Evolutionary conservation across 768 basidiomycete species (phyloP).

Genomic region (Thelephora ganbajun): DNA sequence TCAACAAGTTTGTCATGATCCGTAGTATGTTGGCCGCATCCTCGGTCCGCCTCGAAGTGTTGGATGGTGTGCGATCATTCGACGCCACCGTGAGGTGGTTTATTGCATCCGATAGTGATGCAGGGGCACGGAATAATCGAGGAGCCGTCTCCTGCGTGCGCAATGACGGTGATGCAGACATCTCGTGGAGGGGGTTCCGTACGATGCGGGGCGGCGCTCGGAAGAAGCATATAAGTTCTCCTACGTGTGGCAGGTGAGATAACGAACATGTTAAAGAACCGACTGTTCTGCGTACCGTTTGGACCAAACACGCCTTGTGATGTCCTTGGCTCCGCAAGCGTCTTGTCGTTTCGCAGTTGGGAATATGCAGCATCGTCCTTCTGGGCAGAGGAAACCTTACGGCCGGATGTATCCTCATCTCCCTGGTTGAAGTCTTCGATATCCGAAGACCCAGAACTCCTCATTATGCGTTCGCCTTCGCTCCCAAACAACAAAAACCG

Average conservation of each 20-base stretch:
- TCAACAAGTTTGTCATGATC: constrained; percentile 66
- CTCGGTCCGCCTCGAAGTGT: constrained; percentile 29
- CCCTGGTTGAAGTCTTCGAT: constrained; percentile 50
- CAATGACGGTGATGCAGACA: constrained; percentile 29
- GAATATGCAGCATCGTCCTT: constrained; percentile 36
- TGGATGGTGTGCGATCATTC: constrained; percentile 31
- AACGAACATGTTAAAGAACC: neutral
- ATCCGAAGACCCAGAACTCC: constrained; percentile 21
- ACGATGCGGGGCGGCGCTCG: constrained; percentile 61
- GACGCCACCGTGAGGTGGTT: constrained; percentile 50
- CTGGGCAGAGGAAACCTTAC: constrained; percentile 10
- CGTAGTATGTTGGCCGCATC: constrained; percentile 49
- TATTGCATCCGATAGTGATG: constrained; percentile 61
- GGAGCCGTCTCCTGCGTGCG: constrained; percentile 14
- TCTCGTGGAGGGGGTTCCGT: constrained; percentile 36
- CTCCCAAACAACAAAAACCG: constrained; percentile 65
- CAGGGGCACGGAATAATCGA: constrained; percentile 43
- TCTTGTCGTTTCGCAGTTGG: constrained; percentile 52
- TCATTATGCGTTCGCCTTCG: constrained; percentile 29
- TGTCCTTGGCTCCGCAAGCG: constrained; percentile 71
- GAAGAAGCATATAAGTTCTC: constrained; percentile 81
- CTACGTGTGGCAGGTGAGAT: constrained; percentile 24
- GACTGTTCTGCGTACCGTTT: constrained; percentile 40
- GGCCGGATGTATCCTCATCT: constrained; percentile 29
- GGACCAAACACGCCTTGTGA: constrained; percentile 85